Percentiles rank a stretch among this genome's conserved stretches.
Evolutionary conservation across 331 rosid species (phyloP).

Genomic region (Saraca asoca): DNA sequence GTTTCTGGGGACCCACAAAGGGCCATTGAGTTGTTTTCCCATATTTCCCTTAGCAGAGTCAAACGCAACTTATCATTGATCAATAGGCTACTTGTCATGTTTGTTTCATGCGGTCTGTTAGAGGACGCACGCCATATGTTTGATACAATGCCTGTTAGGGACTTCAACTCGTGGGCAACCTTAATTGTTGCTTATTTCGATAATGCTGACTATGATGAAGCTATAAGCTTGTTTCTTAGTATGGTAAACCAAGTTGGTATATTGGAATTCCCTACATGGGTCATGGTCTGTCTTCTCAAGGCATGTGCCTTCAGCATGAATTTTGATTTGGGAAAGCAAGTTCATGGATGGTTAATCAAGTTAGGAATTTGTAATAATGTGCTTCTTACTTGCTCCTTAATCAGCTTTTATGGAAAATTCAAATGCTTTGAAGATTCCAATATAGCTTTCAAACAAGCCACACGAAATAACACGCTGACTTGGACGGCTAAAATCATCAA

Average conservation of each 20-base stretch:
- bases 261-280: slow-evolving; percentile 47
- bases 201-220: slow-evolving; percentile 21
- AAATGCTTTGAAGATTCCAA: slow-evolving; percentile 46
- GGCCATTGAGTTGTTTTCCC: slow-evolving; percentile 43
- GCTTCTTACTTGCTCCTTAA: slow-evolving; percentile 47
- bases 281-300: slow-evolving; percentile 49
- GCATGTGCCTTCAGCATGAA: slow-evolving; percentile 44
- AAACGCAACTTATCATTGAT: slow-evolving; percentile 41
- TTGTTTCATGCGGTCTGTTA: slow-evolving; percentile 31
- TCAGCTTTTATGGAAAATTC: slow-evolving; percentile 55
- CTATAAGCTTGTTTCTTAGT: slow-evolving; percentile 14
- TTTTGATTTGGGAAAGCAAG: slow-evolving; percentile 54
- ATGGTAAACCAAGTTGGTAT: slow-evolving; percentile 40
- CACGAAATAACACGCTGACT: slow-evolving; percentile 41
- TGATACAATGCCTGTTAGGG: slow-evolving; percentile 24
- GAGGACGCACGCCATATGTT: slow-evolving; percentile 35
- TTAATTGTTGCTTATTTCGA: slow-evolving; percentile 34
- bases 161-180: slow-evolving; percentile 51
- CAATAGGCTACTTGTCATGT: slow-evolving; percentile 58
- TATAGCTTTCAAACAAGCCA: slow-evolving; percentile 37
- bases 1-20: slow-evolving; percentile 37
- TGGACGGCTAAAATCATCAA: slow-evolving; percentile 56
- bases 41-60: slow-evolving; percentile 39
- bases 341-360: slow-evolving; percentile 52
- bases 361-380: slow-evolving; percentile 35